A percentile compares a stretch with the other conserved stretches of the same genome.
Evolutionary conservation across 306 rosid species (phyloP).

Genomic region (Sophora flavescens): DNA sequence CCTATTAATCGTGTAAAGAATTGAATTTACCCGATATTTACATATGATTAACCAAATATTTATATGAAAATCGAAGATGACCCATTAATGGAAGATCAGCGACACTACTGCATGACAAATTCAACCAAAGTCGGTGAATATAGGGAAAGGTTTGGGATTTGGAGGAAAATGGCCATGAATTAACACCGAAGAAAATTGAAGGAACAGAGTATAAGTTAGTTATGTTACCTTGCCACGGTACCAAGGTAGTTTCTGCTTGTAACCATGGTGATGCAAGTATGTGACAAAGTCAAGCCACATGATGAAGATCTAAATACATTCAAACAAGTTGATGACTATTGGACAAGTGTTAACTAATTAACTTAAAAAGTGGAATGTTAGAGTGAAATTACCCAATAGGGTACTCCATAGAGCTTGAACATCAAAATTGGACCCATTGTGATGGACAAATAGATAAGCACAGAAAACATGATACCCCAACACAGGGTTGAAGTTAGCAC

Average conservation of each 20-base stretch:
- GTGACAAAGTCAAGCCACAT: slow-evolving; percentile 97
- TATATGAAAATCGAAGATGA: too few relatives aligned
- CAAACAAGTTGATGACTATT: not conserved
- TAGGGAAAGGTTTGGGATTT: too few relatives aligned
- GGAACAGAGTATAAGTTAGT: not conserved
- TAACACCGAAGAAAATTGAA: not conserved
- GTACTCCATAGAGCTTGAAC: slow-evolving; percentile 75
- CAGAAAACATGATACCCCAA: slow-evolving; percentile 70
- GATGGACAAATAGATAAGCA: slow-evolving; percentile 58
- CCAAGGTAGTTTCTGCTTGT: slow-evolving; percentile 91
- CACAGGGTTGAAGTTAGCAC: slow-evolving; percentile 75
- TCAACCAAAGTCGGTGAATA: not conserved
- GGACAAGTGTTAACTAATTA: not conserved
- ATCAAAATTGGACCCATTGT: slow-evolving; percentile 63
- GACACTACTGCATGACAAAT: too few relatives aligned
- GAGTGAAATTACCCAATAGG: slow-evolving; percentile 71
- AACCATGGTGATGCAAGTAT: slow-evolving; percentile 94
- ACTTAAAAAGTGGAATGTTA: not conserved
- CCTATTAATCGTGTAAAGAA: too few relatives aligned
- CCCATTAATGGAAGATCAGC: too few relatives aligned
- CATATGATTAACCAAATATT: too few relatives aligned
- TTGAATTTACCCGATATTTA: too few relatives aligned
- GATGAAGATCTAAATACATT: slow-evolving; percentile 63
- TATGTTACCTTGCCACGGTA: slow-evolving; percentile 86
- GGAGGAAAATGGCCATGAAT: not conserved